Evolutionary conservation across 768 basidiomycete genomes (phyloP).

Genomic region (Cystoderma amianthinum): DNA sequence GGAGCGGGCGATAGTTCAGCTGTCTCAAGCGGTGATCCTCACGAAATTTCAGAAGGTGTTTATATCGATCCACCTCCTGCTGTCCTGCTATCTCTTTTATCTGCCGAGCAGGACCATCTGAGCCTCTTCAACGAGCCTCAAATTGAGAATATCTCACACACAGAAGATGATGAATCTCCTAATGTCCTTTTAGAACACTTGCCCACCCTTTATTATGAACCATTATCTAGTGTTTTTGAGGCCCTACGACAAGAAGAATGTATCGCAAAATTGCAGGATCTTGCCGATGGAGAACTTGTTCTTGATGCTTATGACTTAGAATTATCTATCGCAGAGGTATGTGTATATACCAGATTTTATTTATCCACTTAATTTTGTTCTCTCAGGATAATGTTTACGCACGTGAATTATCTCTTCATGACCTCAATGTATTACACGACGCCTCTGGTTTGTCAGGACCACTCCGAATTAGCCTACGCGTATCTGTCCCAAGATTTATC

Average conservation of each 20-base stretch:
- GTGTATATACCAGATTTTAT: constrained; percentile 5
- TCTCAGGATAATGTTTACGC: constrained; percentile 62
- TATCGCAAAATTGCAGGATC: constrained; percentile 35
- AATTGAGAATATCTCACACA: constrained; percentile 16
- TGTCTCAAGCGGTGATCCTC: constrained; percentile 32
- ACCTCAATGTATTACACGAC: constrained; percentile 65
- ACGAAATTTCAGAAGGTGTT: constrained; percentile 58
- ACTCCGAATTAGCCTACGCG: constrained; percentile 49
- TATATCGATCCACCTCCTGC: constrained; percentile 74
- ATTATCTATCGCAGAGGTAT: constrained; percentile 59
- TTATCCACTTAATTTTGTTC: background rate
- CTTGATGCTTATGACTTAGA: constrained; percentile 69
- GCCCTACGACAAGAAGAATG: constrained; percentile 60
- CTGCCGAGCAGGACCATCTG: constrained; percentile 29
- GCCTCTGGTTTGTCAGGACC: constrained; percentile 55
- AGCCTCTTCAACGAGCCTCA: constrained; percentile 53
- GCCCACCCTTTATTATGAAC: constrained; percentile 75
- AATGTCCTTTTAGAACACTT: constrained; percentile 52
- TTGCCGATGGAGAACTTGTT: constrained; percentile 55
- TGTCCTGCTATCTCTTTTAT: constrained; percentile 44
- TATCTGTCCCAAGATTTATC: constrained; percentile 53
- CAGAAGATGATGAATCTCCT: constrained; percentile 12
- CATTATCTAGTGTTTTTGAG: constrained; percentile 62
- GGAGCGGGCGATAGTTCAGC: constrained; percentile 5
- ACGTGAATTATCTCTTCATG: constrained; percentile 65